Evolutionary conservation across 1,284 basidiomycete species (phyloP), one percentile per base, ranked within the genome.

Genomic region (Golubevia sp.): DNA sequence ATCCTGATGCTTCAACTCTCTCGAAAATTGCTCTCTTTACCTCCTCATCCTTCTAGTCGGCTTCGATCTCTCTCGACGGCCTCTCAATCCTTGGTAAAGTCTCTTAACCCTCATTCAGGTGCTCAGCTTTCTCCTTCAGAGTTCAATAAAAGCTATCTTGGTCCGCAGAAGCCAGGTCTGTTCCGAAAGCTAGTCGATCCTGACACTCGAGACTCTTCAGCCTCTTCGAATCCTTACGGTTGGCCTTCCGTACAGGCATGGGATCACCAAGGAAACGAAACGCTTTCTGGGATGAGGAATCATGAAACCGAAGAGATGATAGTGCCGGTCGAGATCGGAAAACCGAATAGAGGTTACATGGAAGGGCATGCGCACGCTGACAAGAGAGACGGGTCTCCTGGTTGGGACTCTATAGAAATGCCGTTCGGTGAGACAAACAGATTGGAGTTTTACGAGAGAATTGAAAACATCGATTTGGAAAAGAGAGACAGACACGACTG

Each of bases 361-460:
- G 38, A 44, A 44, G 38, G 38, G 11, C 38, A 44, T 8, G 18
- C 38, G 11, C 13, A 65, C n/a, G 71, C 61, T 38, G 18, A 27
- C 20, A 56, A 27, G n/a, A 20, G 8, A 25, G 61, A 50, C 2
- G 52, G 58, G 23, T 54, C 54, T 44, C 38, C 38, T 34, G 58
- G 64, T 34, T 73, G 73, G 73, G 64, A 68, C 21, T 63, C 66
- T 30, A 65, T 74, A 38, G 58, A 68, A 58, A 66, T 74, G 65
- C 70, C 73, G 2, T 73, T 74, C 49, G 44, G 58, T 51, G 23
- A 38, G 59, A 55, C 20, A 34, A 3, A 5, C 5, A 34, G 30
- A 34, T 11, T 34, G 11, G 30, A 11, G 5, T 34, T 34, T 34
- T 34, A 11, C 11, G 30, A 5, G 11, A 34, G 5, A 34, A 3